phyloP scores from a whole-genome alignment of 2,329 filamentous ascomycete genomes.

The Talaromyces marneffei region DNA sequence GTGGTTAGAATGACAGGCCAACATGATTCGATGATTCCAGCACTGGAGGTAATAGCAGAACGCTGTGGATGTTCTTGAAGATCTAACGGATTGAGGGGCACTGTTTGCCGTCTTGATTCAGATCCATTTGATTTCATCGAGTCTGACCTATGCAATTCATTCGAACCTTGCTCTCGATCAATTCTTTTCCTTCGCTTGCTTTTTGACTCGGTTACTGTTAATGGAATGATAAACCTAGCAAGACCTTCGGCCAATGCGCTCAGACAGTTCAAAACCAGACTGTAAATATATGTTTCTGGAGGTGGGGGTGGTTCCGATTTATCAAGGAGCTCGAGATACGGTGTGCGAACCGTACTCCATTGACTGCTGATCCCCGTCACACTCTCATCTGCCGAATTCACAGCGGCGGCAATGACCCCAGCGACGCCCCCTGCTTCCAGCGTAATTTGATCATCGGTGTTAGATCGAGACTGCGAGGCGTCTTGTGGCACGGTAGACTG shows the following conservation, averaged over 20 bases:
- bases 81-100: conserved; percentile 73
- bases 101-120: conserved; percentile 24
- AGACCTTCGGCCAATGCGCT: conserved; percentile 85
- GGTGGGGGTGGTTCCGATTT: conserved; percentile 77
- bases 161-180: conserved; percentile 30
- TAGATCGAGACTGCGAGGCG: conserved; percentile 51
- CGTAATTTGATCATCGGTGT: conserved; percentile 72
- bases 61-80: conserved; percentile 67
- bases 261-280: conserved; percentile 79
- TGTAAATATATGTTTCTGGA: conserved; percentile 92
- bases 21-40: conserved; percentile 78
- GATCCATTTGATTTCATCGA: conserved; percentile 21
- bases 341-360: conserved; percentile 81
- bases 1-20: conserved; percentile 95
- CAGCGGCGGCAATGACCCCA: conserved; percentile 73
- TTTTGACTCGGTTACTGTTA: conserved; percentile 73
- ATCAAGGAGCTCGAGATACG: conserved; percentile 90
- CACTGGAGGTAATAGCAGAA: conserved; percentile 67
- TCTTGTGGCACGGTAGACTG: conserved; percentile 77
- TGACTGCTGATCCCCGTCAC: conserved; percentile 75
- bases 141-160: conserved; percentile 29
- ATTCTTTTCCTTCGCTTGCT: conserved; percentile 43
- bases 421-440: conserved; percentile 82
- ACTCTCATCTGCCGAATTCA: conserved; percentile 60
- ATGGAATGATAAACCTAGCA: conserved; percentile 84